Conservation (phyloP, 129 eudicot genomes). For the Chrysanthemum seticuspe region DNA sequence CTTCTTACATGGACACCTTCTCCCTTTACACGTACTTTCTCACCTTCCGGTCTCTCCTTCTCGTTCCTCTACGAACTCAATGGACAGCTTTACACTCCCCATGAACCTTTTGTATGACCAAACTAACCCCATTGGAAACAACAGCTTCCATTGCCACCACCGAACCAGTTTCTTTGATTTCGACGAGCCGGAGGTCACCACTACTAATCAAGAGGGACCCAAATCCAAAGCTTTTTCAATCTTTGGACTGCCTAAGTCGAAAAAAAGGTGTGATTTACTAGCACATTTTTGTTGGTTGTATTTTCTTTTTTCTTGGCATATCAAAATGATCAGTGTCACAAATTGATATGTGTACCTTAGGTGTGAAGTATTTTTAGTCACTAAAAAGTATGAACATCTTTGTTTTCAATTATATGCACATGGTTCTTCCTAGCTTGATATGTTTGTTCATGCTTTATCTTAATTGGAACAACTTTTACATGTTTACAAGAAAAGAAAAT, state of each 20-base stretch:
- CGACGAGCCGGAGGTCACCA: conserved; percentile 11
- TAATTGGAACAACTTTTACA: no score
- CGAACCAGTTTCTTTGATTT: conserved; percentile 31
- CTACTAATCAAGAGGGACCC: conserved; percentile 3
- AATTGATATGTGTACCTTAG: no score
- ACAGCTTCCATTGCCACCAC: conserved; percentile 43
- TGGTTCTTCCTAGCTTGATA: no score
- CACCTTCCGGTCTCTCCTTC: conserved; percentile 65
- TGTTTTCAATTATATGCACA: no score
- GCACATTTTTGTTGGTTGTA: no score
- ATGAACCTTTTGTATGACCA: conserved; percentile 32
- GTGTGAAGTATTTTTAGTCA: no score
- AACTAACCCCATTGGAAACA: conserved; percentile 13
- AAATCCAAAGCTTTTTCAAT: conserved; percentile 77
- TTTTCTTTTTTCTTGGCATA: no score
- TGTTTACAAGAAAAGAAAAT: no score
- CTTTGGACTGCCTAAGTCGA: conserved; percentile 62
- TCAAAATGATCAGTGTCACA: no score
- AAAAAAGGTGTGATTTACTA: conserved; percentile 35
- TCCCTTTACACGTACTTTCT: conserved; percentile 82
- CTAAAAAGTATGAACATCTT: no score
- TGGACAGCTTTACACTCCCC: conserved; percentile 78
- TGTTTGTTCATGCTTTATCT: no score
- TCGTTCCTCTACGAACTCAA: conserved; percentile 71
- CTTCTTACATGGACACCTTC: conserved; percentile 89